These are phyloP conservation scores for Fagopyrum homotropicum DNA, from an alignment of 148 eudicot genomes.

Conservation along the genomic window DNA sequence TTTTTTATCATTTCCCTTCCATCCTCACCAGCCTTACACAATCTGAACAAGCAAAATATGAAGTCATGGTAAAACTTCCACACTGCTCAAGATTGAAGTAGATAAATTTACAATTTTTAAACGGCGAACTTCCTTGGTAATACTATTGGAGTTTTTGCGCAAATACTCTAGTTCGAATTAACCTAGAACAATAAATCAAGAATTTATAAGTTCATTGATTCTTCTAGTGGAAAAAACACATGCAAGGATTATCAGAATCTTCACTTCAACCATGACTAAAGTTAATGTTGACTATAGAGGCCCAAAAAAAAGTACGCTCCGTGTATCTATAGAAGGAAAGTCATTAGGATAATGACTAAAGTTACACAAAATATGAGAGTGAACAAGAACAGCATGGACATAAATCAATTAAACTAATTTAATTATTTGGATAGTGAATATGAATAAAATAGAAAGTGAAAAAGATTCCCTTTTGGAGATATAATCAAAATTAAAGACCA, in stretches of 20 bases:
- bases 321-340: neutral
- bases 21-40: slow-evolving; percentile 54
- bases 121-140: slow-evolving; percentile 54
- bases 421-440: neutral
- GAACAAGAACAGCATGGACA: neutral
- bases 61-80: neutral
- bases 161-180: slow-evolving; percentile 71
- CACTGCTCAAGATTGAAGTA: neutral
- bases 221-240: neutral
- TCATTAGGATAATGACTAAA: neutral
- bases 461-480: no score
- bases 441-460: neutral
- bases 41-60: neutral
- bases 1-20: slow-evolving; percentile 50
- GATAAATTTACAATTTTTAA: slow-evolving; percentile 59
- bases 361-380: neutral
- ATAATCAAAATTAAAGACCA: no score
- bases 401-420: neutral
- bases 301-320: neutral
- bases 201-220: neutral
- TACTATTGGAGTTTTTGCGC: slow-evolving; percentile 61
- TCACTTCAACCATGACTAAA: neutral
- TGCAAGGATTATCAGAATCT: neutral
- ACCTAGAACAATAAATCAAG: slow-evolving; percentile 25
- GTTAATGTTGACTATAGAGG: neutral